Base-by-base conservation (phyloP, 805 yeast genomes). In the Brettanomyces nanus region DNA sequence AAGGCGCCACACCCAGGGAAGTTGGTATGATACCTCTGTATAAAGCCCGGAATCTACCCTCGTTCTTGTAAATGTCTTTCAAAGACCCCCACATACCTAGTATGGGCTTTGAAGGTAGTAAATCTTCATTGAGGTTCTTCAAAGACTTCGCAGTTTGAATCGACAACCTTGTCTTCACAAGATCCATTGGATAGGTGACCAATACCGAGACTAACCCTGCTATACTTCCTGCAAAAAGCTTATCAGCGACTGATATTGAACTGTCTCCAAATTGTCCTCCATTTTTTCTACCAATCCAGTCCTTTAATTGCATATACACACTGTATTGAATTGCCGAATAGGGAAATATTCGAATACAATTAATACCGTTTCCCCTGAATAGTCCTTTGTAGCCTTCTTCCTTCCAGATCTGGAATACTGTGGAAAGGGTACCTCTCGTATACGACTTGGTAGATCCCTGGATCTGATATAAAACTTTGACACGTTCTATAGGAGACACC, bases 301-400 rank as follows among this genome's bases (percentile, higher is more conserved):
- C 63, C 53, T 78, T 83, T 48, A 72, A 62, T 33, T 67, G 56
- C 48, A 90, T 90, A 58, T 83, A 90, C 6, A 83, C 86, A 21
- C 86, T 74, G 62, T 85, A 90, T 61, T 90, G 98, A 11, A 87
- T 94, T 1, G 97, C 97, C 42, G 90, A 79, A 54, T 90, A 90
- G 1, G 98, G 98, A 44, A 90, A 76, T 19, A 92, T 85, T 38
- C 98, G 68, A 2, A 90, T 61, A 65, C 97, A 89, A 58, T 90
- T 90, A 43, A 85, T 68, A 0, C 90, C 85, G 59, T 90, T 90
- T 1, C 98, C 98, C 34, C 97, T 66, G 59, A 85, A 85, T 49
- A 83, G 65, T 0, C 97, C 98, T 38, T 76, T 71, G 67, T 84
- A 69, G n/a, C 97, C 97, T 65, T 90, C 98, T 42, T 86, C 96